Percentiles rank a stretch among this genome's conserved stretches.
phyloP scores from a whole-genome alignment of 352 stramenopile genomes.

The Peronosclerospora sorghi region DNA sequence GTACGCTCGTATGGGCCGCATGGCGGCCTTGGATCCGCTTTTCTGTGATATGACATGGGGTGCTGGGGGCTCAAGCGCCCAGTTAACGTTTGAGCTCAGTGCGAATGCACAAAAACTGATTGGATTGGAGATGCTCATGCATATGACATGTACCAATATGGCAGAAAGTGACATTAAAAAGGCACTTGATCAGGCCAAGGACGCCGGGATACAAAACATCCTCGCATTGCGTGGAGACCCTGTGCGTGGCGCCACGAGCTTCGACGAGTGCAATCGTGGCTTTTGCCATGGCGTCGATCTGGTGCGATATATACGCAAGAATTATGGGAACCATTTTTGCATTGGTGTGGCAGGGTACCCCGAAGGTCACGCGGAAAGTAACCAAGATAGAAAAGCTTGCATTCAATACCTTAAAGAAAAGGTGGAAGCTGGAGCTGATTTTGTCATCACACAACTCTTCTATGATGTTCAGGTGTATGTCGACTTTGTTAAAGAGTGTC shows the following conservation, averaged over 20 bases:
- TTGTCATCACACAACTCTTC: constrained; percentile 99
- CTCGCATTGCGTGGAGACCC: constrained; percentile 95
- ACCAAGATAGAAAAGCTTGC: constrained; percentile 81
- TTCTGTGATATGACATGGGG: constrained; percentile 99
- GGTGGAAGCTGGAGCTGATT: constrained; percentile 94
- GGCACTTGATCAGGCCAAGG: constrained; percentile 85
- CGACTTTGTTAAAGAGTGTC: constrained; percentile 89
- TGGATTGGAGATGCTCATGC: constrained; percentile 89
- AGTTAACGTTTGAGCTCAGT: constrained; percentile 93
- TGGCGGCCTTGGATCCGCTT: constrained; percentile 89
- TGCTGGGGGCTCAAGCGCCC: constrained; percentile 91
- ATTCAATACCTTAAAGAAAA: constrained; percentile 97
- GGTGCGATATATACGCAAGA: constrained; percentile 92
- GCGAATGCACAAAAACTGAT: constrained; percentile 87
- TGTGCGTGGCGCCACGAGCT: constrained; percentile 82
- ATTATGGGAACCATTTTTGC: constrained; percentile 94
- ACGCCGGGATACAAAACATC: constrained; percentile 97
- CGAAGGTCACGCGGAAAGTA: constrained; percentile 91
- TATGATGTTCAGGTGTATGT: constrained; percentile 95
- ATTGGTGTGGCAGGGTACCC: constrained; percentile 97
- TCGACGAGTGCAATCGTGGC: constrained; percentile 86
- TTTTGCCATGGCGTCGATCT: constrained; percentile 93
- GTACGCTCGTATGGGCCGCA: constrained; percentile 93
- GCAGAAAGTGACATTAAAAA: constrained; percentile 85
- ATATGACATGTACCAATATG: constrained; percentile 99